Evolutionary conservation across 306 rosid genomes (phyloP).

Genomic region (Cyclanthera cordifolia): DNA sequence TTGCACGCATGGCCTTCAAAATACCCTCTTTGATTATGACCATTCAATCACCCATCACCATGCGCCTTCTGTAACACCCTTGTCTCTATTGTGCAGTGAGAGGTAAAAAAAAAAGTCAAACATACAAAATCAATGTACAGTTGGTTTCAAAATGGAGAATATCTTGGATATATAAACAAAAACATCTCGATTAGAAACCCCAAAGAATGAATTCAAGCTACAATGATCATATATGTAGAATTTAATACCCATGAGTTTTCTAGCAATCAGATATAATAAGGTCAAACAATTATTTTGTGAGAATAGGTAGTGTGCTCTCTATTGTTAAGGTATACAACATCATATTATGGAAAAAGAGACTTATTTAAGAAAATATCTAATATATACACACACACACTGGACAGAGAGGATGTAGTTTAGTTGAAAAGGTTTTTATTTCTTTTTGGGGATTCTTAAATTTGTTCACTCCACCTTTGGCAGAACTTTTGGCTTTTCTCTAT

Average conservation of each 20-base stretch:
- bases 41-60: conserved; percentile 15
- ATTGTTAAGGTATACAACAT: neutral
- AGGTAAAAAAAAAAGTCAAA: neutral
- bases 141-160: neutral
- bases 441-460: neutral
- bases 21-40: conserved; percentile 27
- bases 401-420: neutral
- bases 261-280: too few relatives aligned
- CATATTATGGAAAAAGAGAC: neutral
- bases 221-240: too few relatives aligned
- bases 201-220: too few relatives aligned
- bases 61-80: conserved; percentile 1
- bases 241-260: too few relatives aligned
- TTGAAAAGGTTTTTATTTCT: neutral
- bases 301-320: neutral
- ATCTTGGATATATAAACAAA: neutral
- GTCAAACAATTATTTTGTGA: too few relatives aligned
- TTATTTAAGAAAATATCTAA: neutral
- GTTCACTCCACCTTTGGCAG: neutral
- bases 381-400: neutral
- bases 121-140: neutral
- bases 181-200: neutral
- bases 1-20: conserved; percentile 33
- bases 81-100: neutral
- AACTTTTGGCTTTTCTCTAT: conserved; percentile 7